A percentile compares a stretch with the other conserved stretches of the same genome.
Conservation (phyloP, 2,329 filamentous ascomycete species). For the Calonectria montana region DNA sequence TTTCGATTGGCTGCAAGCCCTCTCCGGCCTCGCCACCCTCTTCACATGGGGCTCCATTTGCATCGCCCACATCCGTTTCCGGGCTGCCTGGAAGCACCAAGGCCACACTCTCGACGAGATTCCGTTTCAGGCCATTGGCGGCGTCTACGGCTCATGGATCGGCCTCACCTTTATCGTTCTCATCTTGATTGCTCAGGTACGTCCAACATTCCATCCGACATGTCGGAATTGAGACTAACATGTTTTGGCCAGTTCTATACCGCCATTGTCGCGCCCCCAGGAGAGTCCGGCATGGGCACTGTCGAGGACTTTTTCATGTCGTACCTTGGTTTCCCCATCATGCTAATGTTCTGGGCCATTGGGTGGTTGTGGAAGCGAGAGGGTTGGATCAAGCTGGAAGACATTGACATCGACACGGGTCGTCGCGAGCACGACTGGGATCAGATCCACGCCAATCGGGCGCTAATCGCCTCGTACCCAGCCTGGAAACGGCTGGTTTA, state of each 20-base stretch:
- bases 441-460: conserved; percentile 6
- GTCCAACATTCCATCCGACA: not conserved
- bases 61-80: conserved; percentile 71
- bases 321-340: conserved; percentile 64
- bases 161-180: conserved; percentile 67
- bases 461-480: not conserved
- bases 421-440: conserved; percentile 71
- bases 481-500: conserved; percentile 6
- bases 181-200: conserved; percentile 59
- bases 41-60: conserved; percentile 75
- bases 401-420: conserved; percentile 75
- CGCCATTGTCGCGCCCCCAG: conserved; percentile 53
- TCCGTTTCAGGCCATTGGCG: conserved; percentile 64
- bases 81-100: conserved; percentile 66
- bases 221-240: not conserved
- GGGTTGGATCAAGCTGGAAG: conserved; percentile 64
- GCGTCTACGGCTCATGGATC: conserved; percentile 70
- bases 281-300: conserved; percentile 44
- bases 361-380: conserved; percentile 73
- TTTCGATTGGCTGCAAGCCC: conserved; percentile 71
- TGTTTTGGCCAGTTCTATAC: conserved; percentile 50
- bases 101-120: conserved; percentile 71
- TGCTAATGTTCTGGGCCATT: conserved; percentile 62
- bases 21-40: conserved; percentile 69
- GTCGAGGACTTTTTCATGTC: conserved; percentile 63